A percentile compares a stretch with the other conserved stretches of the same genome.
Evolutionary conservation across 768 basidiomycete genomes (phyloP).

Genomic region (Lanmaoa pseudosensibilis): DNA sequence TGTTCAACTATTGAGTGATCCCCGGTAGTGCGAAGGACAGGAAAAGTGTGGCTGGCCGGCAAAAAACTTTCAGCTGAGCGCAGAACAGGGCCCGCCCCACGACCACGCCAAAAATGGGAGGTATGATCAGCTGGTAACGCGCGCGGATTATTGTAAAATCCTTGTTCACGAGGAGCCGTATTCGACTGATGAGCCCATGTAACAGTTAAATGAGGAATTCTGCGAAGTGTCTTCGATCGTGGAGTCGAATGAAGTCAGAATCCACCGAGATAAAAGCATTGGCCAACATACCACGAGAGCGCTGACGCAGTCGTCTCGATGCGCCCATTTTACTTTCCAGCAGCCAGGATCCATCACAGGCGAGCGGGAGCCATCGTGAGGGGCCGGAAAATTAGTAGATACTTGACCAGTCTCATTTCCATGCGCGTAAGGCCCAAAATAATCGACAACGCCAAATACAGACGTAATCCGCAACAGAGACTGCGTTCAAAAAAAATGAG

Average conservation of each 20-base stretch:
- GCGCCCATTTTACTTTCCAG: conserved; percentile 80
- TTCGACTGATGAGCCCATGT: conserved; percentile 76
- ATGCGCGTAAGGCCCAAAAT: conserved; percentile 39
- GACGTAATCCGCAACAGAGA: conserved; percentile 50
- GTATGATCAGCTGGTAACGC: conserved; percentile 3
- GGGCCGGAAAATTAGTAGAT: conserved; percentile 37
- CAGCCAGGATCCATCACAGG: conserved; percentile 56
- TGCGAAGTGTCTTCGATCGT: conserved; percentile 58
- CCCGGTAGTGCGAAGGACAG: conserved; percentile 6
- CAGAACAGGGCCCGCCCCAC: background rate
- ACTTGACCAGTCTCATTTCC: conserved; percentile 21
- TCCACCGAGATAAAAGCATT: background rate
- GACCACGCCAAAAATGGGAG: conserved; percentile 24
- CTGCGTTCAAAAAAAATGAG: conserved; percentile 34
- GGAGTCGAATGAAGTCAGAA: background rate
- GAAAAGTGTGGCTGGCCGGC: conserved; percentile 18
- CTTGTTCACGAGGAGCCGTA: conserved; percentile 17
- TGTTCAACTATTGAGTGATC: background rate
- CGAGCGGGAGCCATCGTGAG: conserved; percentile 59
- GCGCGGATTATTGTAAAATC: conserved; percentile 12
- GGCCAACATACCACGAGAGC: conserved; percentile 61
- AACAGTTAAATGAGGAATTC: conserved; percentile 68
- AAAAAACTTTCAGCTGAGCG: conserved; percentile 19
- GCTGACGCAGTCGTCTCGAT: conserved; percentile 71
- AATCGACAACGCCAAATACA: conserved; percentile 67